Conservation (phyloP, 345 rosid species). For the Eucalyptus cloeziana region DNA sequence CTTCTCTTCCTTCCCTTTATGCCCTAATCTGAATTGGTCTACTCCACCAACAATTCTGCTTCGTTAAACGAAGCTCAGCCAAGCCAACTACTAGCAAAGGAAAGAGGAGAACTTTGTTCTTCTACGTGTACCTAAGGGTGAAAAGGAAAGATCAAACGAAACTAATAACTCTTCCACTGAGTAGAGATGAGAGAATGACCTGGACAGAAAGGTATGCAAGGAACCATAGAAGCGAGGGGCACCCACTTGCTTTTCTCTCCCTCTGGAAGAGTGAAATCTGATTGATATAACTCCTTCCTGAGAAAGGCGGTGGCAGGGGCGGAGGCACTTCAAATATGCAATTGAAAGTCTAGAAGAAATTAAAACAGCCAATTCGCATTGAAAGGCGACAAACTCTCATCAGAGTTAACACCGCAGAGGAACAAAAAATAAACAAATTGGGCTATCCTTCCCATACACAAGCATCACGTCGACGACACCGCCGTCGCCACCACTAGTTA, state of each 20-base stretch:
- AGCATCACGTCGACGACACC: neutral
- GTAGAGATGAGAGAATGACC: constrained; percentile 21
- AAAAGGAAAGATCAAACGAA: neutral
- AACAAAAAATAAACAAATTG: neutral
- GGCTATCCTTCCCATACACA: neutral
- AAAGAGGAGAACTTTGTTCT: neutral
- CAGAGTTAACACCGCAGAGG: neutral
- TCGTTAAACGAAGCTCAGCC: neutral
- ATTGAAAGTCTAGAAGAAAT: constrained; percentile 1
- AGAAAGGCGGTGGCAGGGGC: constrained; percentile 68
- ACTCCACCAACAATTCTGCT: neutral
- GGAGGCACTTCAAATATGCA: constrained; percentile 61
- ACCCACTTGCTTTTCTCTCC: constrained; percentile 48
- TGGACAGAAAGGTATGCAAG: constrained; percentile 52
- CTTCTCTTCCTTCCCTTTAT: neutral
- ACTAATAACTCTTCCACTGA: neutral
- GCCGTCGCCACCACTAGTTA: neutral
- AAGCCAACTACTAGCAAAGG: neutral
- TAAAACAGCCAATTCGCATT: neutral
- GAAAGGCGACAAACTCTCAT: neutral
- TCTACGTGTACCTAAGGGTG: neutral
- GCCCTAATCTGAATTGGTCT: neutral
- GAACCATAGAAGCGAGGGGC: constrained; percentile 77
- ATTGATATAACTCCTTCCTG: constrained; percentile 59
- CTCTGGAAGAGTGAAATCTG: constrained; percentile 37